Percentiles rank a stretch among this genome's conserved stretches.
Evolutionary conservation across 148 eudicot species (phyloP).

Genomic region (Fagopyrum esculentum): DNA sequence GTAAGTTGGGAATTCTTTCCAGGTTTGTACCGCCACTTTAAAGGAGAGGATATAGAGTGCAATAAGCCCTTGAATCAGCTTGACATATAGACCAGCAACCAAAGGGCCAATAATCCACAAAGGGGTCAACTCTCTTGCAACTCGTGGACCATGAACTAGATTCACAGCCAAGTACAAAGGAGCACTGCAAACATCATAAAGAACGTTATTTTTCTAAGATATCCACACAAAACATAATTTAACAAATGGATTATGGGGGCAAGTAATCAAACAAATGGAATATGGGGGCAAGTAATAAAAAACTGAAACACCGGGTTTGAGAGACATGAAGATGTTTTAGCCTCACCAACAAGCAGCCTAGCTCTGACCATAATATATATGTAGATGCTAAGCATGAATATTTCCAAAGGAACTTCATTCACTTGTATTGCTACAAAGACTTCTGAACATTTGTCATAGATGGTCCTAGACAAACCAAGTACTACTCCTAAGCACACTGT

Average conservation of each 20-base stretch:
- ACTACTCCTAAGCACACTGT: background rate
- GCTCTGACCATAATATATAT: background rate
- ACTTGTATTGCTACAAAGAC: background rate
- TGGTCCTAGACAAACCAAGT: background rate
- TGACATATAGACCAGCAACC: conserved; percentile 8
- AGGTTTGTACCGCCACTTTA: background rate
- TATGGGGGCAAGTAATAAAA: background rate
- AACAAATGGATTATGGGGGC: background rate
- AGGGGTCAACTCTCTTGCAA: conserved; percentile 78
- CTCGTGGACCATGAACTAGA: conserved; percentile 62
- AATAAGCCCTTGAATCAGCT: conserved; percentile 2
- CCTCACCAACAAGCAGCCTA: background rate
- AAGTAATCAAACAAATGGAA: background rate
- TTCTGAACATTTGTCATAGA: background rate
- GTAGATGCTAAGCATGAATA: background rate
- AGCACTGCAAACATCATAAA: conserved; percentile 41
- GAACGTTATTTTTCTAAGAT: conserved; percentile 4
- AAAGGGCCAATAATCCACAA: conserved; percentile 76
- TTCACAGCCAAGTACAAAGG: conserved; percentile 62
- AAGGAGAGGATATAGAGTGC: conserved; percentile 8
- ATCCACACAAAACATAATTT: background rate
- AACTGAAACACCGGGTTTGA: background rate
- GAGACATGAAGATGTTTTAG: background rate
- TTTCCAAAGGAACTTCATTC: background rate
- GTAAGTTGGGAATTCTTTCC: conserved; percentile 9